phyloP scores from a whole-genome alignment of 768 basidiomycete genomes.

The Tylopilus sp. region DNA sequence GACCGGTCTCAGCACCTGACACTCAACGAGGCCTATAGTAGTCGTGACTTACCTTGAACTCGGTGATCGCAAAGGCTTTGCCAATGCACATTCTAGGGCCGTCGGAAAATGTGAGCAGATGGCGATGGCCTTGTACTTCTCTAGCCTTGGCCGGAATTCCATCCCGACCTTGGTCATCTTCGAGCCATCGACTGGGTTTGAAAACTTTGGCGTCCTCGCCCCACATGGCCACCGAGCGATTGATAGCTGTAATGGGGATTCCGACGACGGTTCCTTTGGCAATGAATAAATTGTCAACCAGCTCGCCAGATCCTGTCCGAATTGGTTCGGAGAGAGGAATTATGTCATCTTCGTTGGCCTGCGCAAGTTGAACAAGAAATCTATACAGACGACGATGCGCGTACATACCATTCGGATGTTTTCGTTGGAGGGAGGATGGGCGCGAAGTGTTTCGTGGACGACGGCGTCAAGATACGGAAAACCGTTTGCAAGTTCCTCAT shows the following conservation, averaged over 20 bases:
- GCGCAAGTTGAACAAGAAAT: too few species aligned
- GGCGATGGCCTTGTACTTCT: slow-evolving; percentile 43
- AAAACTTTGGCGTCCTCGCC: too few species aligned
- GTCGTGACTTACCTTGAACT: too few species aligned
- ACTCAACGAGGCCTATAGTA: too few species aligned
- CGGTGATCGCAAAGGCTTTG: slow-evolving; percentile 46
- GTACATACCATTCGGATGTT: too few species aligned
- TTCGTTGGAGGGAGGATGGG: slow-evolving; percentile 40
- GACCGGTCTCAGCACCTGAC: too few species aligned
- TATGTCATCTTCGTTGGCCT: slow-evolving; percentile 52
- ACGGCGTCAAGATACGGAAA: slow-evolving; percentile 57
- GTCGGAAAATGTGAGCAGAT: slow-evolving; percentile 47
- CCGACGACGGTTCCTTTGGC: slow-evolving; percentile 44
- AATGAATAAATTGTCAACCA: slow-evolving; percentile 38
- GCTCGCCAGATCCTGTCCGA: slow-evolving; percentile 36
- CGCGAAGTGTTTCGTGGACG: slow-evolving; percentile 42
- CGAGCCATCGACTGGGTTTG: too few species aligned
- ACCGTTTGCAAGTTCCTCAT: slow-evolving; percentile 46
- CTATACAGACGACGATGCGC: accelerated
- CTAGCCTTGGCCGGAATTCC: slow-evolving; percentile 29
- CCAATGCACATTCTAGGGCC: slow-evolving; percentile 50
- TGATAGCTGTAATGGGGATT: slow-evolving; percentile 44
- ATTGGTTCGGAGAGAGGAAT: slow-evolving; percentile 53
- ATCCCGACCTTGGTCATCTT: too few species aligned
- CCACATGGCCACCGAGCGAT: slow-evolving; percentile 43